phyloP scores from a whole-genome alignment of 257 asterid genomes.

The Dorcoceras hygrometricum region DNA sequence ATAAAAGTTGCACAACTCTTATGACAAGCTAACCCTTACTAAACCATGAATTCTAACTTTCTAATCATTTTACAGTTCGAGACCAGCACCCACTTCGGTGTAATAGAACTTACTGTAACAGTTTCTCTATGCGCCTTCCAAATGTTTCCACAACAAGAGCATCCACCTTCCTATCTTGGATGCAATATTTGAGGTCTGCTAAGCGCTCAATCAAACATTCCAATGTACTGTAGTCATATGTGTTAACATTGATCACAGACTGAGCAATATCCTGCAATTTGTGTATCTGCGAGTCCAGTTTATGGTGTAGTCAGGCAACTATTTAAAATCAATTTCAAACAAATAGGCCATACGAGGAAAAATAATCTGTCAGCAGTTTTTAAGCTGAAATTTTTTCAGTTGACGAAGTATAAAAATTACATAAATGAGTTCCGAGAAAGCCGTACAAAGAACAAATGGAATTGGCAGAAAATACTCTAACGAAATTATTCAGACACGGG shows the following conservation, averaged over 20 bases:
- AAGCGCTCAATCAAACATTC: slow-evolving; percentile 71
- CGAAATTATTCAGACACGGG: background rate
- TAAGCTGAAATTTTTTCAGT: background rate
- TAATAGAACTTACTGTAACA: slow-evolving; percentile 78
- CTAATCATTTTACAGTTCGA: slow-evolving; percentile 11
- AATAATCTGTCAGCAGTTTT: background rate
- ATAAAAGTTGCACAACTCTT: slow-evolving; percentile 12
- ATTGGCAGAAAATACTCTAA: background rate
- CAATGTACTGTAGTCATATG: slow-evolving; percentile 67
- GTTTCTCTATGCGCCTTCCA: slow-evolving; percentile 93
- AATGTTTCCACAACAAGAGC: slow-evolving; percentile 97
- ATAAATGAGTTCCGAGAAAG: background rate
- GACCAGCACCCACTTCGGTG: background rate
- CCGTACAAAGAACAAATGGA: background rate
- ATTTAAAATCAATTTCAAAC: slow-evolving; percentile 12
- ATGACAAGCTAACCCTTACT: slow-evolving; percentile 4
- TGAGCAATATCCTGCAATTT: slow-evolving; percentile 77
- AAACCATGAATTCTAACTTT: slow-evolving; percentile 16
- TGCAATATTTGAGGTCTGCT: slow-evolving; percentile 84
- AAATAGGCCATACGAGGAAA: background rate
- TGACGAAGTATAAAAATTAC: too few species aligned
- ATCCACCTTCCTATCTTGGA: slow-evolving; percentile 92
- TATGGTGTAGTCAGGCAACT: slow-evolving; percentile 29
- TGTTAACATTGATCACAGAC: slow-evolving; percentile 66
- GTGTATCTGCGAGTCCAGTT: slow-evolving; percentile 59